These are phyloP conservation scores for Citrullus colocynthis DNA, from an alignment of 306 rosid genomes.

Conservation along the genomic window DNA sequence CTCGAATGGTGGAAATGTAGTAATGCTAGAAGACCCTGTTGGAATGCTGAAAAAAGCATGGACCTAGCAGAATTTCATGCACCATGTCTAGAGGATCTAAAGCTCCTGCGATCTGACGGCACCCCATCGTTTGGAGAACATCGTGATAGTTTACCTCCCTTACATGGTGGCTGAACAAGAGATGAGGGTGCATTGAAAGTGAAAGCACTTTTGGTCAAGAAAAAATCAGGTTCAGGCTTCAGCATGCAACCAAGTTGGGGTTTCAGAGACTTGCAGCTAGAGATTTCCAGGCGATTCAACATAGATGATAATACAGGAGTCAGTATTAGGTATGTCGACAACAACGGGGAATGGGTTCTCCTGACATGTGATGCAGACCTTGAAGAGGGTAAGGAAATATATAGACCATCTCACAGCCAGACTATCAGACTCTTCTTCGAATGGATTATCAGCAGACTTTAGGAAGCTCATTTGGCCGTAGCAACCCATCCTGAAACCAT, in stretches of 20 bases:
- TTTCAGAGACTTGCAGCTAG: slow-evolving; percentile 30
- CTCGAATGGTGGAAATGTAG: slow-evolving; percentile 7
- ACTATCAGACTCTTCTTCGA: slow-evolving; percentile 40
- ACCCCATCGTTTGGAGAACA: slow-evolving; percentile 13
- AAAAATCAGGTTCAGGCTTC: slow-evolving; percentile 21
- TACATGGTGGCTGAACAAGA: slow-evolving; percentile 3
- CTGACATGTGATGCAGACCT: slow-evolving; percentile 46
- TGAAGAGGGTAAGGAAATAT: slow-evolving; percentile 41
- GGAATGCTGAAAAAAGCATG: slow-evolving; percentile 17
- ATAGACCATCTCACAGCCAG: slow-evolving; percentile 30
- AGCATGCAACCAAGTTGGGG: slow-evolving; percentile 33
- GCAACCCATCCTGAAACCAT: slow-evolving; percentile 15
- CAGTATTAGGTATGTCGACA: slow-evolving; percentile 36
- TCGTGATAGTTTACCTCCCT: slow-evolving; percentile 14
- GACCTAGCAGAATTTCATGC: slow-evolving; percentile 10
- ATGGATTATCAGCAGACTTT: slow-evolving; percentile 26
- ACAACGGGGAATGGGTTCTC: slow-evolving; percentile 38
- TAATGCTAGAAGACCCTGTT: slow-evolving; percentile 20
- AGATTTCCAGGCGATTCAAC: slow-evolving; percentile 42
- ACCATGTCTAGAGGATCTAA: slow-evolving; percentile 20
- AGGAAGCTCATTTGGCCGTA: slow-evolving; percentile 19
- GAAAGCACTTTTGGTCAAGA: slow-evolving; percentile 43
- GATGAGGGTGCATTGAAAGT: slow-evolving; percentile 23
- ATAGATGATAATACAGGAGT: slow-evolving; percentile 24
- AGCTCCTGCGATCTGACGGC: slow-evolving; percentile 13